phyloP scores from a whole-genome alignment of 2,329 filamentous ascomycete species.

The Byssothecium circinans region DNA sequence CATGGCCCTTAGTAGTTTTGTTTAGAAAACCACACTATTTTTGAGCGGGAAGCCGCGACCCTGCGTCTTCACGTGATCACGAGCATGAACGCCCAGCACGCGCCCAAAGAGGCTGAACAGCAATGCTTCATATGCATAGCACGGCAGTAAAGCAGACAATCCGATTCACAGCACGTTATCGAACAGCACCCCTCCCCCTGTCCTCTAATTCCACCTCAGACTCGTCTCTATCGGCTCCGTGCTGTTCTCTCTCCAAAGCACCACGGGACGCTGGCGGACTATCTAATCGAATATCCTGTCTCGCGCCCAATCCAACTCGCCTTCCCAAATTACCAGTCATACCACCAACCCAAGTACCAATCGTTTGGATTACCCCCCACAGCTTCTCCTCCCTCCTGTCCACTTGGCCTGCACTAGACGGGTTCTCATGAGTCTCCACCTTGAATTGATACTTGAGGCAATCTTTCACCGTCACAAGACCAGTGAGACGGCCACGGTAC shows the following conservation, averaged over 20 bases:
- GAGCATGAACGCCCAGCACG: slow-evolving; percentile 4
- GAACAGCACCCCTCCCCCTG: slow-evolving; percentile 14
- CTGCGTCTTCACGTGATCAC: slow-evolving; percentile 9
- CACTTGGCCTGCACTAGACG: slow-evolving; percentile 28
- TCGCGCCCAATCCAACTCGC: slow-evolving; percentile 15
- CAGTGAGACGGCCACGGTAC: slow-evolving; percentile 78
- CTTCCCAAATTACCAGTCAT: slow-evolving; percentile 18
- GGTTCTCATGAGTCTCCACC: slow-evolving; percentile 81
- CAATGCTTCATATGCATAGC: slow-evolving; percentile 8
- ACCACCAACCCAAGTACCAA: slow-evolving; percentile 24
- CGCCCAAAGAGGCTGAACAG: slow-evolving; percentile 5
- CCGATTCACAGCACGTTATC: not conserved
- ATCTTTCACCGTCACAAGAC: slow-evolving; percentile 93
- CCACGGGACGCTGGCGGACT: slow-evolving; percentile 21
- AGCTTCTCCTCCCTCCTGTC: slow-evolving; percentile 37
- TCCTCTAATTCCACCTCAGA: slow-evolving; percentile 28
- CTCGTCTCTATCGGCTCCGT: slow-evolving; percentile 12
- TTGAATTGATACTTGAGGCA: slow-evolving; percentile 98
- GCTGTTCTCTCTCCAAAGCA: slow-evolving; percentile 8
- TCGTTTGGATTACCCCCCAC: slow-evolving; percentile 20
- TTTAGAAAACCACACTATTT: no score
- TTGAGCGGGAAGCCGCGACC: slow-evolving; percentile 3
- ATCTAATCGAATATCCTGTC: slow-evolving; percentile 27
- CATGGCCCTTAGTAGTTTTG: no score
- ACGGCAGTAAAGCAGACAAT: not conserved